Conservation (phyloP, 345 rosid genomes). For the Arabis alpina region DNA sequence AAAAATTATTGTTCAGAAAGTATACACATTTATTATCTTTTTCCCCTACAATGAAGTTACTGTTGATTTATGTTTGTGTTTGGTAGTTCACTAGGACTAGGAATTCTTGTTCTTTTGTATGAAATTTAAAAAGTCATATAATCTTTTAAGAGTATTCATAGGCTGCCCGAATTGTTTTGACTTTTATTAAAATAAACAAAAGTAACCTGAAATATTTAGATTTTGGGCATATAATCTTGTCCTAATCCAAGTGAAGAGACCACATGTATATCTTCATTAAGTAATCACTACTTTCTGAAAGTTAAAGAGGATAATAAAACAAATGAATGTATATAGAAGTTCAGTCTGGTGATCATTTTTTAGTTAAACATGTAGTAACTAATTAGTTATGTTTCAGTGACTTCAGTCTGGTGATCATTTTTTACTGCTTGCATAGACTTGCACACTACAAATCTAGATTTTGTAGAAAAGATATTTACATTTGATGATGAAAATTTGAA, state of each 20-base stretch:
- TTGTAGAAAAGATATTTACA: too few species aligned
- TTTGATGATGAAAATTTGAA: too few species aligned
- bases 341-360: too few species aligned
- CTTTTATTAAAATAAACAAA: too few species aligned
- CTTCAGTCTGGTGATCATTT: conserved; percentile 15
- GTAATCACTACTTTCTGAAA: conserved; percentile 35
- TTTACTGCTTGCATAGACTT: conserved; percentile 26
- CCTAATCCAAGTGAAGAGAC: conserved; percentile 36
- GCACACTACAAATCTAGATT: too few species aligned
- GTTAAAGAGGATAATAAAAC: conserved; percentile 31
- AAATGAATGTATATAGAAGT: too few species aligned
- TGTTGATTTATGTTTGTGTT: conserved; percentile 28
- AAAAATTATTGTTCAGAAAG: conserved; percentile 22
- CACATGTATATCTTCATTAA: conserved; percentile 27
- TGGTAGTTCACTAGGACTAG: conserved; percentile 10
- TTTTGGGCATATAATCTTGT: conserved; percentile 30
- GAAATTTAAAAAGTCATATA: background rate
- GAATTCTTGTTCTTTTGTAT: conserved; percentile 15
- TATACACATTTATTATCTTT: background rate
- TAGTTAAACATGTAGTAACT: too few species aligned
- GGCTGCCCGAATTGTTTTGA: too few species aligned
- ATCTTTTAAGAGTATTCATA: too few species aligned
- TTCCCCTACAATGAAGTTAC: background rate
- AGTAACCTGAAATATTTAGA: too few species aligned
- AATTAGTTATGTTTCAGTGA: too few species aligned